Evolutionary conservation across 495 filamentous ascomycete species (phyloP).

Genomic region (Xylona heveae): DNA sequence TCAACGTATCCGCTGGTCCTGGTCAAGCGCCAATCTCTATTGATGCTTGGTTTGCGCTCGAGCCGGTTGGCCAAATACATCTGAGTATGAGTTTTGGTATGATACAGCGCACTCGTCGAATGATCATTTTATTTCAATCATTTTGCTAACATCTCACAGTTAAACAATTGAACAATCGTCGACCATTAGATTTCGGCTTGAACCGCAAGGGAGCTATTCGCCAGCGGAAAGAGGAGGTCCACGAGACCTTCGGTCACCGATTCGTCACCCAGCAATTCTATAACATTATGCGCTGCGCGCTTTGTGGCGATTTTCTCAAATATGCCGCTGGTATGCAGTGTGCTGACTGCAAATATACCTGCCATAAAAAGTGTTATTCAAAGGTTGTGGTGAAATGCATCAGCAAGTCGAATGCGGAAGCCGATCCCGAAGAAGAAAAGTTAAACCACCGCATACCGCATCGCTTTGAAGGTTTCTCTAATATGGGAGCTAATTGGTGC

Average conservation of each 20-base stretch:
- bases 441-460: slow-evolving; percentile 98
- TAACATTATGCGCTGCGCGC: slow-evolving; percentile 99
- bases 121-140: background rate
- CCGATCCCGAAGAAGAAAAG: slow-evolving; percentile 95
- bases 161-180: slow-evolving; percentile 45
- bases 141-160: slow-evolving; percentile 24
- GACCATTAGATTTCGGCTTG: slow-evolving; percentile 68
- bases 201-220: slow-evolving; percentile 91
- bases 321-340: slow-evolving; percentile 99
- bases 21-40: slow-evolving; percentile 44
- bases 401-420: slow-evolving; percentile 95
- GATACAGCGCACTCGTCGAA: slow-evolving; percentile 1
- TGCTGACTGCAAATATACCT: slow-evolving; percentile 98
- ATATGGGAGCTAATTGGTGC: slow-evolving; percentile 97
- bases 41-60: slow-evolving; percentile 91
- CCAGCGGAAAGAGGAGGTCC: slow-evolving; percentile 88
- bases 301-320: slow-evolving; percentile 96
- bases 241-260: slow-evolving; percentile 98
- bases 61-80: slow-evolving; percentile 78
- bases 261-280: slow-evolving; percentile 96
- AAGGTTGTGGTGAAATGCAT: slow-evolving; percentile 99
- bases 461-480: slow-evolving; percentile 83
- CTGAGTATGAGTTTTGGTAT: slow-evolving; percentile 76
- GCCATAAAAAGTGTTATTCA: slow-evolving; percentile 86
- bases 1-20: slow-evolving; percentile 14